These are phyloP conservation scores for Filosporella fistucella DNA, from an alignment of 495 filamentous ascomycete genomes.

Conservation along the genomic window DNA sequence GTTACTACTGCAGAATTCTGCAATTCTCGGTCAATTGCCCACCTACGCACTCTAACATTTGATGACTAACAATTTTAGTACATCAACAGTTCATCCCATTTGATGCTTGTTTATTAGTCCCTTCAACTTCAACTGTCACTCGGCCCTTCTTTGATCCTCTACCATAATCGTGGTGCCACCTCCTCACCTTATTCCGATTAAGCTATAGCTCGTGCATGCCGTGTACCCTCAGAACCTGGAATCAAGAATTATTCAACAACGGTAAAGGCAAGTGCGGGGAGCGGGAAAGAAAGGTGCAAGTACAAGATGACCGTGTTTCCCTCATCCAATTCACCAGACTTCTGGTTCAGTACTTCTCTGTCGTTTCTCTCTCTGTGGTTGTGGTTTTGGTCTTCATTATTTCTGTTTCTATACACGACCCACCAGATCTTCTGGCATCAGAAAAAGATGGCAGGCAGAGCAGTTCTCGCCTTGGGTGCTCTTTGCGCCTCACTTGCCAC, in stretches of 20 bases:
- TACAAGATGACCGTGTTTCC: background rate
- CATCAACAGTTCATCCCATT: too few relatives aligned
- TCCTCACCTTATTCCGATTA: too few relatives aligned
- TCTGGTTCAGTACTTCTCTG: background rate
- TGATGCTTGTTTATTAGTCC: too few relatives aligned
- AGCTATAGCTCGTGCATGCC: background rate
- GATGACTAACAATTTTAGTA: too few relatives aligned
- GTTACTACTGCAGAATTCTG: too few relatives aligned
- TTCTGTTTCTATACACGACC: background rate
- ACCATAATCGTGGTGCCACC: too few relatives aligned
- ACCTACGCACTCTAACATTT: too few relatives aligned
- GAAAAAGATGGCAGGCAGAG: slow-evolving; percentile 2
- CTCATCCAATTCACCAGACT: background rate
- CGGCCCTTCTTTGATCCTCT: too few relatives aligned
- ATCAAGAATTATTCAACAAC: too few relatives aligned
- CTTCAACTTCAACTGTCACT: too few relatives aligned
- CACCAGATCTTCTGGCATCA: background rate
- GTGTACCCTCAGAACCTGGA: background rate
- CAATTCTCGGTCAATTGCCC: too few relatives aligned
- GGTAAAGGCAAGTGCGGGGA: background rate
- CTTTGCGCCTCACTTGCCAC: background rate
- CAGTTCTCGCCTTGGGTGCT: slow-evolving; percentile 1
- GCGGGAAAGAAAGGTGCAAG: background rate
- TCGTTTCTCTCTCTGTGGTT: background rate
- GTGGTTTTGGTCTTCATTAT: slow-evolving; percentile 3